These are phyloP conservation scores for Eragrostis nindensis DNA, from an alignment of 176 grass and related monocot species.

Conservation along the genomic window DNA sequence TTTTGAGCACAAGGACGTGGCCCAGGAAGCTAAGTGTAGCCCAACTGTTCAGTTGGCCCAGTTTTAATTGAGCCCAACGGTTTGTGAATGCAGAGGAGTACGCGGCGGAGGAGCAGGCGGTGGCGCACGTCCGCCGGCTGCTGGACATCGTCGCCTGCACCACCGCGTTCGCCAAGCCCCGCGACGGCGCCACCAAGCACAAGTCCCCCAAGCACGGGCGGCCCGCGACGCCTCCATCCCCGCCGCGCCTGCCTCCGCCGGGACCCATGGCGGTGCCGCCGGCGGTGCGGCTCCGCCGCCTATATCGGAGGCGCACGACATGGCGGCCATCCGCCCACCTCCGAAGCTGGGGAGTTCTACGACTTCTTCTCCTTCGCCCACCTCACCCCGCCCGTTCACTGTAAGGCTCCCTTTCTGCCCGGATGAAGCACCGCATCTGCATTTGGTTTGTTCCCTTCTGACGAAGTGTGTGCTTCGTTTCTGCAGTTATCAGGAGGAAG, in stretches of 20 bases:
- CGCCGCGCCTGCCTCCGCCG: constrained; percentile 11
- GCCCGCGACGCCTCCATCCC: constrained; percentile 43
- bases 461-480: background rate
- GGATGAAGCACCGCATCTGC: background rate
- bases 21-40: background rate
- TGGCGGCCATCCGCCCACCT: constrained; percentile 80
- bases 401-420: constrained; percentile 42
- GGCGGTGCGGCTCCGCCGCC: constrained; percentile 33
- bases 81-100: constrained; percentile 71
- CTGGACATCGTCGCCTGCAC: constrained; percentile 93
- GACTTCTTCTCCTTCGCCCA: constrained; percentile 98
- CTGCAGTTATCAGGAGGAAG: constrained; percentile 83
- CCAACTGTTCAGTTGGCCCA: background rate
- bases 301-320: constrained; percentile 93
- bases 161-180: constrained; percentile 77
- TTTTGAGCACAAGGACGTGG: background rate
- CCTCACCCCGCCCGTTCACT: constrained; percentile 77
- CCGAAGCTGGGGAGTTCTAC: constrained; percentile 92
- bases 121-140: constrained; percentile 82
- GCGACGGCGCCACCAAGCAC: constrained; percentile 52
- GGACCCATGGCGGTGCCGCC: constrained; percentile 28
- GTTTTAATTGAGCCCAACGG: constrained; percentile 6
- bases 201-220: constrained; percentile 50
- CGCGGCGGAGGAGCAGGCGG: constrained; percentile 62
- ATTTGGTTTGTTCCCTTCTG: background rate